These are phyloP conservation scores for Sphaerosporella brunnea DNA, from an alignment of 495 filamentous ascomycete genomes.

Conservation along the genomic window DNA sequence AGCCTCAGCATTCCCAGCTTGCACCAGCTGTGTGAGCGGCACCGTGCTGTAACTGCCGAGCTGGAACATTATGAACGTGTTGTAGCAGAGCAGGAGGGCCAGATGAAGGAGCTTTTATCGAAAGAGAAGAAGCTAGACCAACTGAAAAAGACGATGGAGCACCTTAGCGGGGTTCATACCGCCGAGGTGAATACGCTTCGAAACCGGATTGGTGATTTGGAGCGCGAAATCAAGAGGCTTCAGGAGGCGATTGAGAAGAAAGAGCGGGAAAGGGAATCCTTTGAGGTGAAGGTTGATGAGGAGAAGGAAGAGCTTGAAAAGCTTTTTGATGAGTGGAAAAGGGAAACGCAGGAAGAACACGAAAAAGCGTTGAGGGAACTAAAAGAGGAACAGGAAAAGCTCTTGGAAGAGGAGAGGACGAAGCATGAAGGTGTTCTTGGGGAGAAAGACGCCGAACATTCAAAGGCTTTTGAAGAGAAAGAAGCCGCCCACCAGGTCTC, in stretches of 20 bases:
- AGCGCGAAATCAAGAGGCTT: slow-evolving; percentile 39
- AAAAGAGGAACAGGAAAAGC: not conserved
- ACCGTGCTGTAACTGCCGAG: slow-evolving; percentile 20
- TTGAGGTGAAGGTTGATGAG: slow-evolving; percentile 35
- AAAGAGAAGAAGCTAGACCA: slow-evolving; percentile 39
- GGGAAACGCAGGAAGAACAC: slow-evolving; percentile 14
- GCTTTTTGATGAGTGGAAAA: slow-evolving; percentile 30
- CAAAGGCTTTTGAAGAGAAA: slow-evolving; percentile 6
- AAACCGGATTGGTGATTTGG: slow-evolving; percentile 34
- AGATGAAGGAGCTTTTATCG: slow-evolving; percentile 36
- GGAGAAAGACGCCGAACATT: not conserved
- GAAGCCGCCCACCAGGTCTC: slow-evolving; percentile 16
- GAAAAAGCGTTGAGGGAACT: slow-evolving; percentile 10
- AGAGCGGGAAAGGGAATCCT: slow-evolving; percentile 30
- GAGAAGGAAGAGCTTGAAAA: slow-evolving; percentile 31
- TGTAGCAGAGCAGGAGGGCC: slow-evolving; percentile 19
- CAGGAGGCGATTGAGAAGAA: slow-evolving; percentile 36
- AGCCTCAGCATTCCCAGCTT: slow-evolving; percentile 18
- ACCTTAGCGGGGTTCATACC: slow-evolving; percentile 34
- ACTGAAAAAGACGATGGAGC: slow-evolving; percentile 36
- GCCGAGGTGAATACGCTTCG: slow-evolving; percentile 34
- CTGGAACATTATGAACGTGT: slow-evolving; percentile 18
- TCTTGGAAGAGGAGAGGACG: slow-evolving; percentile 7
- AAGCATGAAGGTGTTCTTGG: slow-evolving; percentile 13
- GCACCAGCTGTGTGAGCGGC: slow-evolving; percentile 23